Evolutionary conservation across 2,329 filamentous ascomycete species (phyloP), one percentile per base, ranked within the genome.

Genomic region (Microcera coccophila): DNA sequence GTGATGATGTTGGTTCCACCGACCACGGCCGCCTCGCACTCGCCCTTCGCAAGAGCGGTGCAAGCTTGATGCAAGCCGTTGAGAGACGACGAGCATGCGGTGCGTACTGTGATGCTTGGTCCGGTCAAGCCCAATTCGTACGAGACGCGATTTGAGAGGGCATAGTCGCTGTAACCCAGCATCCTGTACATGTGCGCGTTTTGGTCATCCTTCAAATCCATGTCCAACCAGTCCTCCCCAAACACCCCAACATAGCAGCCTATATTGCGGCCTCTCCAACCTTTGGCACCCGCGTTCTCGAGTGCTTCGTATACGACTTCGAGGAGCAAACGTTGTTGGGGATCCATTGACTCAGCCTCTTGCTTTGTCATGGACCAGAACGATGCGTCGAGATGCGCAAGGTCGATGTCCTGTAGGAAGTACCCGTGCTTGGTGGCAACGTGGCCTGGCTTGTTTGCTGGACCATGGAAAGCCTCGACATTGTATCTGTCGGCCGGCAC

Each of bases 1-100:
- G 63, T 43, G 20, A 69, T 63, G 4, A 64, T 40, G 46, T 68
- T 67, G n/a, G 48, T 45, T 8, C 63, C 65, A 3, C 57, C 65
- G 0, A 68, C 63, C 8, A 70, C 54, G 8, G 66, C 66, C 1
- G 50, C 49, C 12, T 60, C 52, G 10, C 59, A 63, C 18, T 69
- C 66, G 1, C 54, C 45, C 4, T 55, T 53, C 32, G 64, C 57
- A 10, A 69, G 44, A 2, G 63, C 62, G 14, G 48, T 38, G 42
- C 49, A 45, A 9, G 52, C 55, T 18, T 50, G 39, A 26, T 56
- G 47, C 12, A 55, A 24, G 3, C 49, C 49, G 24, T 64, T 62
- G 18, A 66, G 47, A 1, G 61, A 63, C 0, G 63, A 64, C 0
- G 66, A 67, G 43, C 66, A 70, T 3, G 64, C 66, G 4, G 65